These are phyloP conservation scores for Linnemannia zychae DNA, from an alignment of 192 early-diverging fungal genomes.

Conservation along the genomic window DNA sequence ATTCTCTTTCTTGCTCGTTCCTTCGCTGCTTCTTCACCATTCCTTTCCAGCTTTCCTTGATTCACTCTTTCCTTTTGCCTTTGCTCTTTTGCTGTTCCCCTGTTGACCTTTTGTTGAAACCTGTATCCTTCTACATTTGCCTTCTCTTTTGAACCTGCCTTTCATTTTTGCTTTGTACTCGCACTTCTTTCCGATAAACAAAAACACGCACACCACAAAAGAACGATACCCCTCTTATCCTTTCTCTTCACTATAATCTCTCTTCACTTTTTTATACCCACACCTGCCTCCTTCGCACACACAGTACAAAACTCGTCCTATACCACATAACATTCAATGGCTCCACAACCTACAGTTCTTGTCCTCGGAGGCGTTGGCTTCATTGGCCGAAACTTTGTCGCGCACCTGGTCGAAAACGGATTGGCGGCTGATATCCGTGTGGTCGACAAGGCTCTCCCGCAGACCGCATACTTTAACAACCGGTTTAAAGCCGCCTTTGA, in stretches of 20 bases:
- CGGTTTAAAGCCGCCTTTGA: slow-evolving; percentile 75
- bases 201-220: not conserved
- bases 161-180: not conserved
- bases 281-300: not conserved
- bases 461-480: slow-evolving; percentile 80
- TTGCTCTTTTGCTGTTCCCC: not conserved
- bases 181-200: not conserved
- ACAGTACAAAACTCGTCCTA: not conserved
- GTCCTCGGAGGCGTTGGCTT: slow-evolving; percentile 90
- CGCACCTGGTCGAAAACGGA: slow-evolving; percentile 77
- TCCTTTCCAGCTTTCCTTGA: not conserved
- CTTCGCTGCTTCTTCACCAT: not conserved
- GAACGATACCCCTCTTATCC: not conserved
- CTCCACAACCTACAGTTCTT: slow-evolving; percentile 71
- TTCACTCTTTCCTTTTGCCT: not conserved
- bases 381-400: slow-evolving; percentile 85
- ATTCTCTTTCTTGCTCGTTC: not conserved
- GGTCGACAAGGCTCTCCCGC: slow-evolving; percentile 85
- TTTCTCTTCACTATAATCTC: not conserved
- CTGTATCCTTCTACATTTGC: not conserved
- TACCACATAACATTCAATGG: slow-evolving; percentile 31
- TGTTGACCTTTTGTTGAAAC: not conserved
- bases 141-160: not conserved
- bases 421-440: slow-evolving; percentile 76
- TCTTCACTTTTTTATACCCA: too few species aligned